phyloP scores from a whole-genome alignment of 495 filamentous ascomycete genomes.

The Pyrenula massariospora region DNA sequence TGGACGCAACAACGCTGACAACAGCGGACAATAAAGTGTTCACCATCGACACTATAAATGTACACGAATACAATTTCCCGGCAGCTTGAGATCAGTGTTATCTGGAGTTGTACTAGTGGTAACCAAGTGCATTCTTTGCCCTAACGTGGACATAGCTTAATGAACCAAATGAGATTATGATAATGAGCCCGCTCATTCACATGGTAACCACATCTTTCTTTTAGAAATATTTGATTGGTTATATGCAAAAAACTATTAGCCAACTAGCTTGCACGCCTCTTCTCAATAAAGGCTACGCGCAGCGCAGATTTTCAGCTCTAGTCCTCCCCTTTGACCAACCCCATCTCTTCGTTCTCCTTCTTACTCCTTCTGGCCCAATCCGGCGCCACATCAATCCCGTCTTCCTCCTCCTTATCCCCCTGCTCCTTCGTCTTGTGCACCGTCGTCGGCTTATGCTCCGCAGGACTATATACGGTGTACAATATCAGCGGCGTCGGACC shows the following conservation, averaged over 20 bases:
- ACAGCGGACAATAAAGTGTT: slow-evolving; percentile 18
- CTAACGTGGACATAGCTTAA: too few relatives aligned
- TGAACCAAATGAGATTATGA: too few relatives aligned
- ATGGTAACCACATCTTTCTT: too few relatives aligned
- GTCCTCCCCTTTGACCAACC: slow-evolving; percentile 29
- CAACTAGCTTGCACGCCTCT: too few relatives aligned
- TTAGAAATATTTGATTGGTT: too few relatives aligned
- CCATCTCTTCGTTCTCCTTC: slow-evolving; percentile 43
- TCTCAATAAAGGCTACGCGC: too few relatives aligned
- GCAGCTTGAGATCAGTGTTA: too few relatives aligned
- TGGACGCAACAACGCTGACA: slow-evolving; percentile 14
- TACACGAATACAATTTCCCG: slow-evolving; percentile 18
- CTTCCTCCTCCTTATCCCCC: slow-evolving; percentile 47
- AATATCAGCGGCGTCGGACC: slow-evolving; percentile 40
- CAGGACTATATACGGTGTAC: slow-evolving; percentile 51
- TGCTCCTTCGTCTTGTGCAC: slow-evolving; percentile 52
- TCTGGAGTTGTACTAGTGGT: too few relatives aligned
- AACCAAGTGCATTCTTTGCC: too few relatives aligned
- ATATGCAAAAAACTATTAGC: too few relatives aligned
- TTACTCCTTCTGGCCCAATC: slow-evolving; percentile 43
- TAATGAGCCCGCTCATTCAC: too few relatives aligned
- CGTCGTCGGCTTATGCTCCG: slow-evolving; percentile 43
- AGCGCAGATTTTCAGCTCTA: too few relatives aligned
- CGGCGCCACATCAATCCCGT: slow-evolving; percentile 48
- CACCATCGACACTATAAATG: slow-evolving; percentile 18